A percentile compares a stretch with the other conserved stretches of the same genome.
phyloP scores from a whole-genome alignment of 164 flowering plant species.

The Houttuynia cordata region DNA sequence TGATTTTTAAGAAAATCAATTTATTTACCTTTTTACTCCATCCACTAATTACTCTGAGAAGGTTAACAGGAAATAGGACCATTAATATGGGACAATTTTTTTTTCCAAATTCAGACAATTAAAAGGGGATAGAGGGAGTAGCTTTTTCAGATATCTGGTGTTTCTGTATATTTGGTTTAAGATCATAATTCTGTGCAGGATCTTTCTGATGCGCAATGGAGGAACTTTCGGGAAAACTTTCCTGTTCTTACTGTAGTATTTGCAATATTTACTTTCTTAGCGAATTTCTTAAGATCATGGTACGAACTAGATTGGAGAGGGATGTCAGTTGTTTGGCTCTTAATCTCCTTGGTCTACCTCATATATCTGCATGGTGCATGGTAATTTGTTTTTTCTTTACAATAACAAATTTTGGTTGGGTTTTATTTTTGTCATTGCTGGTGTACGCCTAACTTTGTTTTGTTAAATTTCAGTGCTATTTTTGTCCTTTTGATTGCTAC shows the following conservation, averaged over 20 bases:
- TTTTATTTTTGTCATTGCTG: neutral
- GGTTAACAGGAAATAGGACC: too few relatives aligned
- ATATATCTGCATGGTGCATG: conserved; percentile 85
- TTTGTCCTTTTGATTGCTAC: conserved; percentile 66
- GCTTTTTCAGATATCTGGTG: neutral
- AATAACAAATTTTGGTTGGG: too few relatives aligned
- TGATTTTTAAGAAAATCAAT: too few relatives aligned
- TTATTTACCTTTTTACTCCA: too few relatives aligned
- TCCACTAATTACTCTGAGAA: too few relatives aligned
- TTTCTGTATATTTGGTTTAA: neutral
- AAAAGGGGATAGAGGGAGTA: too few relatives aligned
- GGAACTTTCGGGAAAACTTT: conserved; percentile 81
- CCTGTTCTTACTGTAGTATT: conserved; percentile 62
- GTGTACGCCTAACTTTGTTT: neutral
- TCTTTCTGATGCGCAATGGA: conserved; percentile 91
- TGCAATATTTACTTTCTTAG: conserved; percentile 44
- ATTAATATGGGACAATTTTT: too few relatives aligned
- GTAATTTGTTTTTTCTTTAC: conserved; percentile 22
- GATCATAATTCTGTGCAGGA: conserved; percentile 34
- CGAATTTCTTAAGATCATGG: conserved; percentile 29
- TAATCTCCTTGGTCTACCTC: conserved; percentile 58
- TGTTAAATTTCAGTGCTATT: conserved; percentile 37
- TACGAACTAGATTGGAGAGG: conserved; percentile 49
- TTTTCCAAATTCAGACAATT: too few relatives aligned
- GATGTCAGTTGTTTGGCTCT: conserved; percentile 72